Evolutionary conservation across 495 filamentous ascomycete genomes (phyloP), one percentile per base, ranked within the genome.

Genomic region (Tuber microsphaerosporum): DNA sequence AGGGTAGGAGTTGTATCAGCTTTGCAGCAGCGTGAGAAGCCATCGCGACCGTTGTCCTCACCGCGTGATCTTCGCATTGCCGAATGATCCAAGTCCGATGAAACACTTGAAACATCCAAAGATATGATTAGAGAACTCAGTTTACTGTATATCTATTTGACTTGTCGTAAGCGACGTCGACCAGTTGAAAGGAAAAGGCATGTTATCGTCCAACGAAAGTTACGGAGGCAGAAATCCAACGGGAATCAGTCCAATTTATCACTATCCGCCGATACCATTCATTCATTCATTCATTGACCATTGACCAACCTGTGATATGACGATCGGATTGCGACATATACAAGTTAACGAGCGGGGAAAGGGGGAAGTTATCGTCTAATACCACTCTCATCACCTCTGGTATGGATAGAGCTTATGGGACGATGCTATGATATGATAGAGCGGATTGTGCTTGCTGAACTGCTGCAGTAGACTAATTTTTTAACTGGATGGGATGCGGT

Each of bases 31-130:
- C 16, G 51, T 65, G 56, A n/a, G 56, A 65, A 65, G 56, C 26
- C n/a, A 16, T 65, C 56, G 8, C 26, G n/a, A 65, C 26, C 26
- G 26, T 31, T 65, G 56, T 65, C 56, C n/a, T n/a, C 51, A 17
- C 56, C 56, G 56, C 56, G 56, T 65, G 56, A 65, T 17, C 56
- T 31, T 65, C 56, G 56, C 56, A 31, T 65, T 65, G n/a, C 31
- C 56, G 26, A 65, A 65, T 65, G 26, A 31, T 65, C 31, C n/a
- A 31, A 31, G 56, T 31, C 26, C 56, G 56, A 65, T 65, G 56
- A 65, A 65, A 17, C 56, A 65, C 12, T 65, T 65, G 56, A 65
- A 31, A 65, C n/a, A n/a, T 31, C 56, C 12, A 31, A n/a, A 16
- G 26, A 65, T 65, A 65, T 65, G n/a, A 65, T 65, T 65, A 31